phyloP scores from a whole-genome alignment of 2,329 filamentous ascomycete species.

The Neoscytalidium dimidiatum region DNA sequence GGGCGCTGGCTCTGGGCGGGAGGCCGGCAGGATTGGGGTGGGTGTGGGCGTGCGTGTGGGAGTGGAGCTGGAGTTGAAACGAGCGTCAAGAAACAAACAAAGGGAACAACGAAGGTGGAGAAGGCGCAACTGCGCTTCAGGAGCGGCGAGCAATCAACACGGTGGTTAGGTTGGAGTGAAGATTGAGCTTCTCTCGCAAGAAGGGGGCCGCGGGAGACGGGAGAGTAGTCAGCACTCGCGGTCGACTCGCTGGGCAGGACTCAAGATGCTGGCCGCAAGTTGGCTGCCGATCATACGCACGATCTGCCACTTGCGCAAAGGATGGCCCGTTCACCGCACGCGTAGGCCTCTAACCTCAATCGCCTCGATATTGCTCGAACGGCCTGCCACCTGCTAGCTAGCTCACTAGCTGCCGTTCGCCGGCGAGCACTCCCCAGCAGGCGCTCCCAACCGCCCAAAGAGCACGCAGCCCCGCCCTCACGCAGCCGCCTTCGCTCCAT shows the following conservation, averaged over 20 bases:
- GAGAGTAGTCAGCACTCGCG: slow-evolving; percentile 13
- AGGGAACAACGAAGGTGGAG: slow-evolving; percentile 2
- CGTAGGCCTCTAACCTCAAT: slow-evolving; percentile 13
- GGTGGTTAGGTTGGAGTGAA: neutral
- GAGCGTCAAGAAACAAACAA: slow-evolving; percentile 15
- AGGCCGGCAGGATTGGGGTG: no score
- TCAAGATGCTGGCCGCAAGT: slow-evolving; percentile 2
- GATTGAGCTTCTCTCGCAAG: neutral
- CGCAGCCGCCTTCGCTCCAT: neutral
- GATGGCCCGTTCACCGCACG: slow-evolving; percentile 11
- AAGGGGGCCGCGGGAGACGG: slow-evolving; percentile 13
- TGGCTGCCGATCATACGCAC: slow-evolving; percentile 13
- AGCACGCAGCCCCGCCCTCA: neutral
- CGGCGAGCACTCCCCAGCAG: no score
- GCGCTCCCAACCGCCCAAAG: neutral
- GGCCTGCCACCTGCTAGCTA: no score
- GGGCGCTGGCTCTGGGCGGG: slow-evolving; percentile 5
- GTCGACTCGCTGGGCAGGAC: neutral
- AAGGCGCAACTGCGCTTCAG: slow-evolving; percentile 13
- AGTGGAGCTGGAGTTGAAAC: slow-evolving; percentile 12
- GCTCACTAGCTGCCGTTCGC: no score
- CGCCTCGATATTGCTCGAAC: neutral
- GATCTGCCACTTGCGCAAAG: slow-evolving; percentile 16
- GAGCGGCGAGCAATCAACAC: neutral
- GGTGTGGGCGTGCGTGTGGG: neutral